Evolutionary conservation across 2,329 filamentous ascomycete species (phyloP).

Genomic region (Exophiala alcalophila): DNA sequence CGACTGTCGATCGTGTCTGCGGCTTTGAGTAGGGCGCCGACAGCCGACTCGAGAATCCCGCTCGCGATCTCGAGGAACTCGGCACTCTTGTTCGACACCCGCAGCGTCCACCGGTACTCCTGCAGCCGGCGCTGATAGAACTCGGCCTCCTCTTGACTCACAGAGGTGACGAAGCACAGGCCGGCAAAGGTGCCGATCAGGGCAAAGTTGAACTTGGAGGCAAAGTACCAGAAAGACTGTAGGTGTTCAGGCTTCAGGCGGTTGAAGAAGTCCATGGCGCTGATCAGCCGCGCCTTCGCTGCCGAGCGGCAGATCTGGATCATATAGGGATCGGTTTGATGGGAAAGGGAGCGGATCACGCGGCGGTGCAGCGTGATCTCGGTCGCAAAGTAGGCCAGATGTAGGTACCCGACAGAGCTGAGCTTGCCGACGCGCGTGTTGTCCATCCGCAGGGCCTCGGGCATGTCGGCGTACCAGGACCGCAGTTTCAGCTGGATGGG

Average conservation of each 20-base stretch:
- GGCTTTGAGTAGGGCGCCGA: slow-evolving; percentile 29
- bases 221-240: slow-evolving; percentile 74
- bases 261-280: slow-evolving; percentile 96
- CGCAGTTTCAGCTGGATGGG: slow-evolving; percentile 53
- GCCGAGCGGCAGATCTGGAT: slow-evolving; percentile 78
- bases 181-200: slow-evolving; percentile 88
- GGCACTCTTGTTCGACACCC: slow-evolving; percentile 58
- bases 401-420: slow-evolving; percentile 44
- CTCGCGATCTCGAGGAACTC: slow-evolving; percentile 32
- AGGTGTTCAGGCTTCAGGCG: slow-evolving; percentile 81
- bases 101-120: slow-evolving; percentile 92
- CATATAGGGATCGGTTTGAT: slow-evolving; percentile 68
- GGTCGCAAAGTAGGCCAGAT: slow-evolving; percentile 46
- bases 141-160: slow-evolving; percentile 81
- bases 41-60: slow-evolving; percentile 30
- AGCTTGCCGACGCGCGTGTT: slow-evolving; percentile 41
- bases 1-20: slow-evolving; percentile 29
- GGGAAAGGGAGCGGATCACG: slow-evolving; percentile 36
- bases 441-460: slow-evolving; percentile 50
- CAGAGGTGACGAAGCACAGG: slow-evolving; percentile 83
- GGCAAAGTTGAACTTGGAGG: slow-evolving; percentile 69
- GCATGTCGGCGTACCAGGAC: slow-evolving; percentile 52
- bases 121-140: slow-evolving; percentile 83
- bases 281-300: slow-evolving; percentile 89
- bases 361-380: slow-evolving; percentile 47